Conservation (phyloP, 257 asterid genomes). For the Penstemon newberryi region DNA sequence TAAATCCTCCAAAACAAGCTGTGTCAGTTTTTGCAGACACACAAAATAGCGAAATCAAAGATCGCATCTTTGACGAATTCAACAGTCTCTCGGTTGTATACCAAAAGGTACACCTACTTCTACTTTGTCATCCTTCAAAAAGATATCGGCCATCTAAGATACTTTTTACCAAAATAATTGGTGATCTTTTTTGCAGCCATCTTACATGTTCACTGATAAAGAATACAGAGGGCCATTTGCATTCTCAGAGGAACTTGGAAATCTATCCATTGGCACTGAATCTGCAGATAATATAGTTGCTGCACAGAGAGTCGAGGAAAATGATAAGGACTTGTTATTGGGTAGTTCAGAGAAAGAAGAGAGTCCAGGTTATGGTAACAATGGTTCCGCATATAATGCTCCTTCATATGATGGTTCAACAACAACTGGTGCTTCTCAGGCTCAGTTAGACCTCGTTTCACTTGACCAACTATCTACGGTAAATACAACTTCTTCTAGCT, state of each 20-base stretch:
- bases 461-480: slow-evolving; percentile 57
- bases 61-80: slow-evolving; percentile 96
- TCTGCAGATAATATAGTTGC: slow-evolving; percentile 52
- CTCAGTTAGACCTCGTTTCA: slow-evolving; percentile 72
- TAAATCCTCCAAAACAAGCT: slow-evolving; percentile 99
- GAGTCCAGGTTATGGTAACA: slow-evolving; percentile 50
- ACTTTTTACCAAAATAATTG: slow-evolving; percentile 10
- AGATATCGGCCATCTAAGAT: slow-evolving; percentile 1
- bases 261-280: slow-evolving; percentile 63
- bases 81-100: slow-evolving; percentile 95
- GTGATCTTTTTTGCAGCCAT: slow-evolving; percentile 58
- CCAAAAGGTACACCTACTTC: slow-evolving; percentile 67
- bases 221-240: slow-evolving; percentile 97
- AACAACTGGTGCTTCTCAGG: slow-evolving; percentile 37
- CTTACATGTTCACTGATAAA: slow-evolving; percentile 97
- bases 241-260: slow-evolving; percentile 82
- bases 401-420: slow-evolving; percentile 62
- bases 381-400: slow-evolving; percentile 73
- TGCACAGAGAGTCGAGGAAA: slow-evolving; percentile 79
- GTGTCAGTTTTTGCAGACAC: slow-evolving; percentile 99
- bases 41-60: slow-evolving; percentile 92
- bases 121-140: slow-evolving; percentile 14
- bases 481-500: slow-evolving; percentile 44
- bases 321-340: slow-evolving; percentile 84
- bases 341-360: slow-evolving; percentile 87